Evolutionary conservation across 2,329 filamentous ascomycete genomes (phyloP).

Genomic region (Pyrenophora teres): DNA sequence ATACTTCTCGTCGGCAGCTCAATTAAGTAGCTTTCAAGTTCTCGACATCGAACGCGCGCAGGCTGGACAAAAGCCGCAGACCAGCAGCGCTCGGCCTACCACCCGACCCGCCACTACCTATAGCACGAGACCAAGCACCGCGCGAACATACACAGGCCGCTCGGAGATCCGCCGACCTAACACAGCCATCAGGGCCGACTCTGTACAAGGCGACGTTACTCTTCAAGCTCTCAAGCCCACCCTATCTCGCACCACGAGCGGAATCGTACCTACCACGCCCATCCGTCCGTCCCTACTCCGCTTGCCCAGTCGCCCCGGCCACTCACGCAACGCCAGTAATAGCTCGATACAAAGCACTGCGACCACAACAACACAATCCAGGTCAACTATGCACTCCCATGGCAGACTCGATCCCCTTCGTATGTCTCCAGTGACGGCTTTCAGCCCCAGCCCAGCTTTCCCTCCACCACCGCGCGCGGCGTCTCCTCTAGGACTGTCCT

Average conservation of each 20-base stretch:
- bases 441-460: slow-evolving; percentile 16
- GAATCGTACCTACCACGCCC: neutral
- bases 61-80: slow-evolving; percentile 13
- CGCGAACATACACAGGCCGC: neutral
- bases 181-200: slow-evolving; percentile 1
- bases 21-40: slow-evolving; percentile 17
- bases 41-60: slow-evolving; percentile 31
- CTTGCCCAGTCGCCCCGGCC: slow-evolving; percentile 7
- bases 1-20: slow-evolving; percentile 32
- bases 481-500: slow-evolving; percentile 15
- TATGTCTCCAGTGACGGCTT: slow-evolving; percentile 26
- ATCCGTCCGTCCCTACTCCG: slow-evolving; percentile 3
- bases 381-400: slow-evolving; percentile 8
- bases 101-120: neutral
- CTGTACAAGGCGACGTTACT: neutral
- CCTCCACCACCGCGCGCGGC: slow-evolving; percentile 18
- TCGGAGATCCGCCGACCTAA: neutral
- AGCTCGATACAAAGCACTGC: slow-evolving; percentile 10
- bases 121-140: neutral
- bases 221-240: slow-evolving; percentile 8
- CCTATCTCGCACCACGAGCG: slow-evolving; percentile 19
- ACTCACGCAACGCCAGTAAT: slow-evolving; percentile 19
- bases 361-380: slow-evolving; percentile 3
- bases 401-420: slow-evolving; percentile 24
- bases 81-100: slow-evolving; percentile 14